Evolutionary conservation across 2,329 filamentous ascomycete species (phyloP).

Genomic region (Cordyceps militaris): DNA sequence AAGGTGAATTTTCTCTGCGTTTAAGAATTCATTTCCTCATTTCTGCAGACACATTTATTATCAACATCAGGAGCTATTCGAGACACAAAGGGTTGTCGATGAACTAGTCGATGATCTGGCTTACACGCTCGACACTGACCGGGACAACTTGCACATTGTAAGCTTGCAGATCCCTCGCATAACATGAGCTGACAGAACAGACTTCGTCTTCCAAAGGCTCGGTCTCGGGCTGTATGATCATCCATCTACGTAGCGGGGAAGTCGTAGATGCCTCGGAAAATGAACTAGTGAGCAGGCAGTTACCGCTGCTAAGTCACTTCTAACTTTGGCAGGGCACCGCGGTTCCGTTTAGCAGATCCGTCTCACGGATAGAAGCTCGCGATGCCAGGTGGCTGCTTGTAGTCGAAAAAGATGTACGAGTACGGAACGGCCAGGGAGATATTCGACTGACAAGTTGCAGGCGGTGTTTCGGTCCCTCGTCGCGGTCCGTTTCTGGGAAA

Average conservation of each 20-base stretch:
- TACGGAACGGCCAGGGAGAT: background rate
- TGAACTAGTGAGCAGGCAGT: slow-evolving; percentile 21
- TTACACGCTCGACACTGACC: slow-evolving; percentile 56
- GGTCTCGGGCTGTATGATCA: slow-evolving; percentile 49
- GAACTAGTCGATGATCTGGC: slow-evolving; percentile 68
- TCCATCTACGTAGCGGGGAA: slow-evolving; percentile 40
- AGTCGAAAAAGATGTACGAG: slow-evolving; percentile 66
- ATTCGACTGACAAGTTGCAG: slow-evolving; percentile 31
- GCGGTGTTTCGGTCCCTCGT: slow-evolving; percentile 68
- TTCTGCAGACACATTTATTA: slow-evolving; percentile 68
- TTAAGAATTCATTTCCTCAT: background rate
- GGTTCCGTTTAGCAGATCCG: slow-evolving; percentile 47
- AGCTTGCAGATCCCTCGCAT: slow-evolving; percentile 16
- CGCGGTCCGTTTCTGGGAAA: slow-evolving; percentile 47
- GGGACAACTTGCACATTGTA: slow-evolving; percentile 65
- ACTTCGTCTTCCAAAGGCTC: slow-evolving; percentile 69
- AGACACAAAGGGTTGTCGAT: slow-evolving; percentile 61
- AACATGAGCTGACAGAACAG: slow-evolving; percentile 32
- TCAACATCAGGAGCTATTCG: slow-evolving; percentile 65
- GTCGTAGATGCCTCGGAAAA: slow-evolving; percentile 25
- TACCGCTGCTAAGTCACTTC: slow-evolving; percentile 13
- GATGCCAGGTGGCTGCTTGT: slow-evolving; percentile 59
- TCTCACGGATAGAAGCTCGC: slow-evolving; percentile 43
- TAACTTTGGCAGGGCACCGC: slow-evolving; percentile 44
- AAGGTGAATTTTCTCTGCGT: too few relatives aligned